Percentiles rank a stretch among this genome's conserved stretches.
These are phyloP conservation scores for Candida sithepensis DNA, from an alignment of 805 yeast genomes.

Conservation along the genomic window DNA sequence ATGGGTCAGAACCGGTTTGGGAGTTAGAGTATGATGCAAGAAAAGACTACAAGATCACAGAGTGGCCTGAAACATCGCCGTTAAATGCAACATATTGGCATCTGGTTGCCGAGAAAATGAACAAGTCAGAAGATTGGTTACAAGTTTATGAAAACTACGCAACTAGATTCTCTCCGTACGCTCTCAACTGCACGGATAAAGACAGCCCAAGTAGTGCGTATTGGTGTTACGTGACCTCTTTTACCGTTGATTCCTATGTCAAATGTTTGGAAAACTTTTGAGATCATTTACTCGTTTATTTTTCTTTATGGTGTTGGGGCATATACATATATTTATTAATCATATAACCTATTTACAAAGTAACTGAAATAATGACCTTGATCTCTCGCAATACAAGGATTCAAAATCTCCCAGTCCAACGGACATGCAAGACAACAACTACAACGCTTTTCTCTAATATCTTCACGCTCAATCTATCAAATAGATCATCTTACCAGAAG, in stretches of 20 bases:
- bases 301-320: neutral
- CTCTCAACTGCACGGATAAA: constrained; percentile 48
- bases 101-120: constrained; percentile 43
- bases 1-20: constrained; percentile 61
- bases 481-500: constrained; percentile 53
- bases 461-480: constrained; percentile 17
- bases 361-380: neutral
- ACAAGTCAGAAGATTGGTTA: constrained; percentile 39
- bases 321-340: neutral
- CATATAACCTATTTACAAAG: constrained; percentile 4
- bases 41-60: constrained; percentile 44
- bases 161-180: constrained; percentile 53
- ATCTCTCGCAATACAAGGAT: neutral
- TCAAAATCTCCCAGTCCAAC: too few species aligned
- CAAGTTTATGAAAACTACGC: constrained; percentile 47
- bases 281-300: neutral
- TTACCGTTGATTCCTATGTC: constrained; percentile 32
- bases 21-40: constrained; percentile 62
- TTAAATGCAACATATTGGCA: constrained; percentile 72
- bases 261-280: constrained; percentile 14
- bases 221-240: constrained; percentile 40
- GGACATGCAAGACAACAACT: neutral
- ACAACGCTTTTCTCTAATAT: neutral
- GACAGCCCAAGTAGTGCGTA: constrained; percentile 38
- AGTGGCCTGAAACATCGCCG: constrained; percentile 59